Conservation (phyloP, 257 asterid species). For the Solanum sparsipilum region DNA sequence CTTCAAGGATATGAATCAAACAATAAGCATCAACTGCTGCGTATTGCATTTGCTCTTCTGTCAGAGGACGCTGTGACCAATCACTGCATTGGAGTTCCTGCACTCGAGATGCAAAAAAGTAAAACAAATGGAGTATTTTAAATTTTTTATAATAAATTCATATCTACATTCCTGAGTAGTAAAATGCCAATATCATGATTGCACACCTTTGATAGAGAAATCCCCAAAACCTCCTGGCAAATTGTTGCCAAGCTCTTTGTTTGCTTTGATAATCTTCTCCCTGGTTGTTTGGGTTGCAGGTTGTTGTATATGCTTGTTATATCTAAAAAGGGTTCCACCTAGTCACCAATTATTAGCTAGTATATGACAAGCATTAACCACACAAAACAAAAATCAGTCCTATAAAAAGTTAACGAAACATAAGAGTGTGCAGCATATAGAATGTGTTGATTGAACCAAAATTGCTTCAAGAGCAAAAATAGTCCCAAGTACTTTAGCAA, state of each 20-base stretch:
- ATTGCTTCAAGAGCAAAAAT: not conserved
- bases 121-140: not conserved
- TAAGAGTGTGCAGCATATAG: not conserved
- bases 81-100: conserved; percentile 98
- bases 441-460: not conserved
- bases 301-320: conserved; percentile 47
- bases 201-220: conserved; percentile 69
- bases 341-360: conserved; percentile 7
- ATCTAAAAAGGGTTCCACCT: conserved; percentile 90
- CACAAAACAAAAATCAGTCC: not conserved
- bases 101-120: not conserved
- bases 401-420: not conserved
- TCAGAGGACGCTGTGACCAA: conserved; percentile 89
- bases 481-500: not conserved
- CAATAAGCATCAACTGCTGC: conserved; percentile 89
- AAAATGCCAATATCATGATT: not conserved
- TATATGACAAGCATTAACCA: not conserved
- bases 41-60: conserved; percentile 73
- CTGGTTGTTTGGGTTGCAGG: conserved; percentile 47
- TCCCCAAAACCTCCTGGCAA: conserved; percentile 71
- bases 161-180: not conserved
- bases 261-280: conserved; percentile 50
- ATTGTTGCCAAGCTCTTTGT: conserved; percentile 74
- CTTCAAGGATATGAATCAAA: conserved; percentile 59
- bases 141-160: not conserved